A percentile compares a stretch with the other conserved stretches of the same genome.
These are phyloP conservation scores for Triangularia verruculosa DNA, from an alignment of 2,329 filamentous ascomycete genomes.

Conservation along the genomic window DNA sequence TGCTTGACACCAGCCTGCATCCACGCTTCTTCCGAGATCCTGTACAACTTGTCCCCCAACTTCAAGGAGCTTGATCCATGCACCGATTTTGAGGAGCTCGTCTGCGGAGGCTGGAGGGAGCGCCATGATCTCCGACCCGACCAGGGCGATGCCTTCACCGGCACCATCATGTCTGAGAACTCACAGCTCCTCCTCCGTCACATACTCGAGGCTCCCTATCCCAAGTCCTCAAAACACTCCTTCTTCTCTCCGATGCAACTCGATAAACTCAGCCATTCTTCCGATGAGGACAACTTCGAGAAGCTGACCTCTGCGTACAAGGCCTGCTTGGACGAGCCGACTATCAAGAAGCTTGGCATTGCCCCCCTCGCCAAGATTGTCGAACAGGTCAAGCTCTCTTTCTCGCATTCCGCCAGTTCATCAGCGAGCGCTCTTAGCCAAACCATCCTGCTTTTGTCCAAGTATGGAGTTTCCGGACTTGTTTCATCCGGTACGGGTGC, in stretches of 20 bases:
- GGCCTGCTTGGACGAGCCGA: constrained; percentile 62
- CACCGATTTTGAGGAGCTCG: constrained; percentile 59
- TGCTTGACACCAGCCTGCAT: constrained; percentile 61
- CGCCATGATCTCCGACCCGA: constrained; percentile 46
- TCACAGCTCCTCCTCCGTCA: constrained; percentile 5
- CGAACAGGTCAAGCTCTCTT: constrained; percentile 40
- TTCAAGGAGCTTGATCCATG: constrained; percentile 65
- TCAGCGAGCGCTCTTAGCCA: constrained; percentile 5
- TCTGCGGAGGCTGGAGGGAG: constrained; percentile 15
- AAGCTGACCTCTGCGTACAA: constrained; percentile 64
- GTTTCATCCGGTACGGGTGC: constrained; percentile 42
- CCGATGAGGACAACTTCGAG: constrained; percentile 61
- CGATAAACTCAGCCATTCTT: constrained; percentile 15
- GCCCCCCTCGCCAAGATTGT: constrained; percentile 56
- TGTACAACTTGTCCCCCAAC: constrained; percentile 48
- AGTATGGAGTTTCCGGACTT: constrained; percentile 2
- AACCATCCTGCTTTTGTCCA: constrained; percentile 12
- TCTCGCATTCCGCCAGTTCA: constrained; percentile 6
- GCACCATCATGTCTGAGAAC: constrained; percentile 59
- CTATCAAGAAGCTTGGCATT: constrained; percentile 53
- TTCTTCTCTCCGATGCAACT: constrained; percentile 9
- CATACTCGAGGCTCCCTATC: constrained; percentile 16
- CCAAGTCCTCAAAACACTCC: constrained; percentile 9
- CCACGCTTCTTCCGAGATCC: constrained; percentile 59
- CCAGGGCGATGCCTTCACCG: constrained; percentile 58